phyloP scores from a whole-genome alignment of 768 basidiomycete genomes.

The Astraeus odoratus region DNA sequence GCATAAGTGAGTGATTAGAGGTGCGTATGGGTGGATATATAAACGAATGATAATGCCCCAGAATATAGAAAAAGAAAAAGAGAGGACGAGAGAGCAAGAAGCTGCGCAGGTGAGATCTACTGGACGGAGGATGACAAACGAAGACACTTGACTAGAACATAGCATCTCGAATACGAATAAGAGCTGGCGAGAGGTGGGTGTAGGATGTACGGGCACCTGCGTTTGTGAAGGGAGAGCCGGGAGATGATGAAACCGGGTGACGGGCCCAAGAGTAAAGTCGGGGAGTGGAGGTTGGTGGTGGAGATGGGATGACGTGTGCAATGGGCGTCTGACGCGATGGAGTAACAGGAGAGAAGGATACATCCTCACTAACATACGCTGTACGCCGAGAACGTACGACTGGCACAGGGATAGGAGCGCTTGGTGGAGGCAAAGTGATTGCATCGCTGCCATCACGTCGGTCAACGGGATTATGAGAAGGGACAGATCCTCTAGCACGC shows the following conservation, averaged over 20 bases:
- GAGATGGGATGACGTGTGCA: constrained; percentile 36
- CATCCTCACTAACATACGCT: constrained; percentile 14
- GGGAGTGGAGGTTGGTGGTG: constrained; percentile 50
- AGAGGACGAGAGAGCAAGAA: too few species aligned
- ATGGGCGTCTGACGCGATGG: constrained; percentile 23
- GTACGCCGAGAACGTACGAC: constrained; percentile 14
- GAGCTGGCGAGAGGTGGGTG: constrained; percentile 44
- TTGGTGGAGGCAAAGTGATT: constrained; percentile 15
- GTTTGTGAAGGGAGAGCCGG: constrained; percentile 49
- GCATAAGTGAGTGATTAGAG: constrained; percentile 32
- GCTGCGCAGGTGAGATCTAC: constrained; percentile 6
- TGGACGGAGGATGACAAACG: neutral
- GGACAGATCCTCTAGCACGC: neutral
- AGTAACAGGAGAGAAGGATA: constrained; percentile 21
- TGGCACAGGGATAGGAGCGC: constrained; percentile 27
- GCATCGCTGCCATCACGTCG: constrained; percentile 1
- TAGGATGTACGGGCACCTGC: constrained; percentile 53
- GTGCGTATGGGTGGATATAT: constrained; percentile 14
- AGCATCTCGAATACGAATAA: constrained; percentile 40
- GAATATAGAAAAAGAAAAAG: constrained; percentile 2
- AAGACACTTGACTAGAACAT: constrained; percentile 10
- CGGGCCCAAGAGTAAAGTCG: constrained; percentile 51
- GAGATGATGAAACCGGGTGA: constrained; percentile 27
- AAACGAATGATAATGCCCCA: constrained; percentile 17
- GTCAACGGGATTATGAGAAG: constrained; percentile 4